These are phyloP conservation scores for Coprinellus micaceus DNA, from an alignment of 768 basidiomycete species.

Conservation along the genomic window DNA sequence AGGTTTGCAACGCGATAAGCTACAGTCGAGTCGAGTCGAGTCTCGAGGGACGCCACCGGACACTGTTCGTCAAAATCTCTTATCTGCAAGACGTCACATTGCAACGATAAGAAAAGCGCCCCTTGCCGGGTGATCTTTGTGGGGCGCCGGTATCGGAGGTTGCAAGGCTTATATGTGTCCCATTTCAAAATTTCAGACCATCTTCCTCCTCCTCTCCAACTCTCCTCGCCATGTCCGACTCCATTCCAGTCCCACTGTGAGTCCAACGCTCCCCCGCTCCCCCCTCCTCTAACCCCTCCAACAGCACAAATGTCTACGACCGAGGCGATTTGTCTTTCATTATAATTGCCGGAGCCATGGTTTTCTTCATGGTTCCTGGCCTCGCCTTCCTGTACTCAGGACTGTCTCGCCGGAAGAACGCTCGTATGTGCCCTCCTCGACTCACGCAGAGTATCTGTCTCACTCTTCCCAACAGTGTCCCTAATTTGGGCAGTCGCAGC, in stretches of 20 bases:
- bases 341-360: constrained; percentile 63
- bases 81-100: neutral
- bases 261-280: neutral
- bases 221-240: neutral
- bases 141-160: too few species aligned
- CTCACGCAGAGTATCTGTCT: constrained; percentile 3
- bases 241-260: constrained; percentile 4
- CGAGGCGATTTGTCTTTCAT: constrained; percentile 72
- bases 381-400: constrained; percentile 73
- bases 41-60: neutral
- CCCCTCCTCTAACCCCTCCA: neutral
- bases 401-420: constrained; percentile 64
- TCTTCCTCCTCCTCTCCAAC: neutral
- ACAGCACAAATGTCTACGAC: constrained; percentile 47
- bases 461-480: constrained; percentile 39
- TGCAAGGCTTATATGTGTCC: neutral
- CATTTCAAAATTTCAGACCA: neutral
- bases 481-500: constrained; percentile 75
- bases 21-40: neutral
- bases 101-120: neutral
- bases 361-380: constrained; percentile 47
- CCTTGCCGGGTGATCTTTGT: neutral
- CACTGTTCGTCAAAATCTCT: neutral
- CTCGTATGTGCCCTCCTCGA: constrained; percentile 30
- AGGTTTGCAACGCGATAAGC: too few species aligned